phyloP scores from a whole-genome alignment of 495 filamentous ascomycete species.

The Aspergillus sparsus region DNA sequence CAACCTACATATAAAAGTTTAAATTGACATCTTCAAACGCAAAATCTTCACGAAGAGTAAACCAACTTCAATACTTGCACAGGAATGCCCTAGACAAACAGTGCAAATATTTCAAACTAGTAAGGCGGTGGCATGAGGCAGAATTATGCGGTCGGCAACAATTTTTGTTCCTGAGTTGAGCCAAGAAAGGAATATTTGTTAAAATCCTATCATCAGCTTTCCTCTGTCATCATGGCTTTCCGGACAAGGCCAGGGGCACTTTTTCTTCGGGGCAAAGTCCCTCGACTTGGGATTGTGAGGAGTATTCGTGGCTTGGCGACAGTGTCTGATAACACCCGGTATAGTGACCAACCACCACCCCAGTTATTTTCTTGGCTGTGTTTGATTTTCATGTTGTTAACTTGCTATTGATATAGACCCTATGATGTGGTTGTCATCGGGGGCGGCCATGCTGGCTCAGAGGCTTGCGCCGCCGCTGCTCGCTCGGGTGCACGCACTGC shows the following conservation, averaged over 20 bases:
- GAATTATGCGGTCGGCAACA: too few species aligned
- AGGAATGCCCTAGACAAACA: background rate
- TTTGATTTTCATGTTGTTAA: constrained; percentile 1
- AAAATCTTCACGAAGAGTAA: background rate
- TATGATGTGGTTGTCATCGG: constrained; percentile 96
- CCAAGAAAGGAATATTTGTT: too few species aligned
- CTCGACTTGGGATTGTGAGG: constrained; percentile 26
- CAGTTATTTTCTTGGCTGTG: background rate
- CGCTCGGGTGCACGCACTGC: constrained; percentile 87
- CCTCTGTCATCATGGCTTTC: constrained; percentile 35
- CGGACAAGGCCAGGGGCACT: constrained; percentile 34
- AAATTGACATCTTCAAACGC: background rate
- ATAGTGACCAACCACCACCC: constrained; percentile 6
- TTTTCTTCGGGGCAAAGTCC: constrained; percentile 34
- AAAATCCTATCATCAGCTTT: too few species aligned
- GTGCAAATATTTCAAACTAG: too few species aligned
- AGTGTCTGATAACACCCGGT: constrained; percentile 48
- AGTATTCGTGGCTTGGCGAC: constrained; percentile 46
- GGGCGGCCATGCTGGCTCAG: constrained; percentile 91
- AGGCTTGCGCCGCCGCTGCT: constrained; percentile 92
- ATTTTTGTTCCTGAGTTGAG: too few species aligned
- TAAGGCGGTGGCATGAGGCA: too few species aligned
- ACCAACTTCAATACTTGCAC: background rate
- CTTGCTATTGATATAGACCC: constrained; percentile 46
- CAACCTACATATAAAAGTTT: background rate